Percentiles rank a stretch among this genome's conserved stretches.
These are phyloP conservation scores for Globisporangium perplexum DNA, from an alignment of 352 stramenopile genomes.

Conservation along the genomic window DNA sequence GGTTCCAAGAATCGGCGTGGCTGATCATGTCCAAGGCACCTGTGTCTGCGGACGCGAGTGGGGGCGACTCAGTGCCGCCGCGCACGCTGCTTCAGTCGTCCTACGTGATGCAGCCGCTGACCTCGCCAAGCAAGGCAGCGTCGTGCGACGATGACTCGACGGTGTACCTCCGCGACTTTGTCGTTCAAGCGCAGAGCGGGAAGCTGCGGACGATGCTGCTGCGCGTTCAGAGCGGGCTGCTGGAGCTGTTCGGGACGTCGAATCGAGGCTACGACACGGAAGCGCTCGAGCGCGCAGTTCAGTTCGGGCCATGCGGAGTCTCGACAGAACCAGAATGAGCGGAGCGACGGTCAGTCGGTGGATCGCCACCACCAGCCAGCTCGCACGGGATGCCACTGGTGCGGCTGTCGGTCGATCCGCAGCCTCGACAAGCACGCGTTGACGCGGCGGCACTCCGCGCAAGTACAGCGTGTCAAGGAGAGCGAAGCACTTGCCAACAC, in stretches of 20 bases:
- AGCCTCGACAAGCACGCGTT: no score
- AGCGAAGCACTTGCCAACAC: no score
- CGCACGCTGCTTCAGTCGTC: background rate
- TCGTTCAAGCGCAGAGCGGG: background rate
- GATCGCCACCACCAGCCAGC: no score
- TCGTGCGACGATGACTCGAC: background rate
- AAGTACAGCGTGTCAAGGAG: no score
- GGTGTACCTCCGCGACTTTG: background rate
- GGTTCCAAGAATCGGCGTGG: constrained; percentile 4
- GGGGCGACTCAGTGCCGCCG: background rate
- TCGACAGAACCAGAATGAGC: no score
- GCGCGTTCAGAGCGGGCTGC: background rate
- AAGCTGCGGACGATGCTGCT: background rate
- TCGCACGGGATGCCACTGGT: no score
- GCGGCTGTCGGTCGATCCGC: no score
- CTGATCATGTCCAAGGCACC: background rate
- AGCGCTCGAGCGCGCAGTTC: background rate
- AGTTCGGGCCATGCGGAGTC: no score
- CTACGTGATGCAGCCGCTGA: background rate
- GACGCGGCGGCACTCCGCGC: no score
- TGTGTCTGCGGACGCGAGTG: background rate
- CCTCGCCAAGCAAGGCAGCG: background rate
- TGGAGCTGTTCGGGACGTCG: background rate
- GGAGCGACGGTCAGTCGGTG: no score
- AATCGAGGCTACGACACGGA: background rate